These are phyloP conservation scores for Sugiyamaella japonica DNA, from an alignment of 1,139 yeast species.

Conservation along the genomic window DNA sequence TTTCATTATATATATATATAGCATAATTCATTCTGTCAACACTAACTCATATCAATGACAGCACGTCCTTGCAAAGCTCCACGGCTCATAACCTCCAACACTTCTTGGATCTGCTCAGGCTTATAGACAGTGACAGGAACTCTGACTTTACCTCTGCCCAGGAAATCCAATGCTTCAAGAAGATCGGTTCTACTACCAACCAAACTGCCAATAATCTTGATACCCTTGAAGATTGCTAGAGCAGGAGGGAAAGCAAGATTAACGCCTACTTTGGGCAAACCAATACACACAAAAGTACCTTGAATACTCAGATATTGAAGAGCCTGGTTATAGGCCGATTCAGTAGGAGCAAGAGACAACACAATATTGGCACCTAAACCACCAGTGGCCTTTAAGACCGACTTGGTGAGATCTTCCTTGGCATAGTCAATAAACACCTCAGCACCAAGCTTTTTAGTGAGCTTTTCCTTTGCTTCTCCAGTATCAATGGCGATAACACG, in stretches of 20 bases:
- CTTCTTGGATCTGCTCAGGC: conserved; percentile 54
- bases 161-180: conserved; percentile 68
- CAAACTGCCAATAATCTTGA: conserved; percentile 61
- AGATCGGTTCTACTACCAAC: conserved; percentile 75
- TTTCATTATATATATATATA: neutral
- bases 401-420: conserved; percentile 45
- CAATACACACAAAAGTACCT: conserved; percentile 72
- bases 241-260: conserved; percentile 50
- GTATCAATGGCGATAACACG: conserved; percentile 70
- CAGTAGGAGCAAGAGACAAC: conserved; percentile 70
- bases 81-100: conserved; percentile 60
- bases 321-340: conserved; percentile 62
- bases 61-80: conserved; percentile 69
- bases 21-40: too few relatives aligned
- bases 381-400: conserved; percentile 53
- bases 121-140: conserved; percentile 65
- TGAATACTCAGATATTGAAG: conserved; percentile 61
- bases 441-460: conserved; percentile 59
- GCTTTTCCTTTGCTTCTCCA: conserved; percentile 59
- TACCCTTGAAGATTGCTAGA: conserved; percentile 57
- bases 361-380: conserved; percentile 70
- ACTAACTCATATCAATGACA: conserved; percentile 48
- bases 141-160: conserved; percentile 59
- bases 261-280: conserved; percentile 69
- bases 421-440: conserved; percentile 64